Evolutionary conservation across 1,139 yeast genomes (phyloP), one percentile per base, ranked within the genome.

Genomic region (Yamadazyma dendronema): DNA sequence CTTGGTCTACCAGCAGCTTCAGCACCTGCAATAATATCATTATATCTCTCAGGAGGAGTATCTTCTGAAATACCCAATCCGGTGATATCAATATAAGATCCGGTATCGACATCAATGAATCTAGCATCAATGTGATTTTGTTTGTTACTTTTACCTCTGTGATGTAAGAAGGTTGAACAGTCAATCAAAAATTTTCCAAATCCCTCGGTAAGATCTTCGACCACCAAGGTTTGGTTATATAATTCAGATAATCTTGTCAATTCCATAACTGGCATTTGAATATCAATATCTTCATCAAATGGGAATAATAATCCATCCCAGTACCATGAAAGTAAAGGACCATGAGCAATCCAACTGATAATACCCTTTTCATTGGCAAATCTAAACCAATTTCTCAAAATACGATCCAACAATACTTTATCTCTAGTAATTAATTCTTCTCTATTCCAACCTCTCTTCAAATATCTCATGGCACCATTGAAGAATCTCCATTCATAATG

Each of bases 121-220:
- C 95, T 71, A 1, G 90, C 95, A 63, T 86, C 96, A 43, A 86
- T 85, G 42, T 82, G 79, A 54, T 85, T 86, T 19, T 55, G 52
- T 2, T 67, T 69, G 37, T 62, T 62, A 9, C 64, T 65, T 39
- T 56, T 53, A 9, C 47, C 54, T 36, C 75, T 49, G 34, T 57
- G 58, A 15, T 63, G 56, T 19, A 69, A 55, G 40, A 55, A 65
- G 4, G 69, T 49, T 0, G 71, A 65, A 44, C 68, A 62, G 47
- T 72, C 77, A 33, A 72, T 48, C 37, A 65, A 68, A 48, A 61
- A 72, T 32, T 68, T 53, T 2, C 74, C 72, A 37, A 50, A 62
- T n/a, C 51, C 43, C 39, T 53, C 54, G 13, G 55, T 50, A 3
- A 52, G 33, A 36, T 57, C 59, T 43, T 64, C 68, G 9, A 65